phyloP scores from a whole-genome alignment of 805 yeast species.

The Sugiyamaella boreocaroliniensis region DNA sequence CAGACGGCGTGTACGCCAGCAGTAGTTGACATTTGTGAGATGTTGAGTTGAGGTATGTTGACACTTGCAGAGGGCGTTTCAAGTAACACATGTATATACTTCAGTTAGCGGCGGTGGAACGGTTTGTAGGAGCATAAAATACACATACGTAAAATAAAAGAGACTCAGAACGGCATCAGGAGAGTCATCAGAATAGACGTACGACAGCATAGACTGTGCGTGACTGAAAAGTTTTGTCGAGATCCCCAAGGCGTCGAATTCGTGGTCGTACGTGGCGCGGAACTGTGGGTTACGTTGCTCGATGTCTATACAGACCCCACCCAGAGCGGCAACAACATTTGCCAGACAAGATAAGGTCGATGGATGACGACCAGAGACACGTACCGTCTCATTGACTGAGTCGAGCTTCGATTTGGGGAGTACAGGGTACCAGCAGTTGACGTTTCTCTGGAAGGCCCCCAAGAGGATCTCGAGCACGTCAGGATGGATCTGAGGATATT shows the following conservation, averaged over 20 bases:
- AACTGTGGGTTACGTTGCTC: background rate
- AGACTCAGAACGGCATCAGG: slow-evolving; percentile 6
- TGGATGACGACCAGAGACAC: background rate
- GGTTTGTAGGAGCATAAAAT: background rate
- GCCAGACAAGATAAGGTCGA: slow-evolving; percentile 3
- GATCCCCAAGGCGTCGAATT: background rate
- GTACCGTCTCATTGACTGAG: background rate
- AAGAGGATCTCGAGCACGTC: slow-evolving; percentile 1
- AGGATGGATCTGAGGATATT: background rate
- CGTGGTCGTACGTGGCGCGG: background rate
- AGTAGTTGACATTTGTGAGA: slow-evolving; percentile 11
- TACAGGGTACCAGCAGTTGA: slow-evolving; percentile 14
- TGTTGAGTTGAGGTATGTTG: slow-evolving; percentile 9
- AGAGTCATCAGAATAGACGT: slow-evolving; percentile 4
- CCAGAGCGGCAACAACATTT: slow-evolving; percentile 5
- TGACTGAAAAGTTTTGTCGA: background rate
- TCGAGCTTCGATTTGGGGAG: slow-evolving; percentile 1
- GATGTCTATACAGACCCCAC: slow-evolving; percentile 5
- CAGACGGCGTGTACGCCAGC: slow-evolving; percentile 3
- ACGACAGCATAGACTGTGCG: slow-evolving; percentile 6
- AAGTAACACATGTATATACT: slow-evolving; percentile 11
- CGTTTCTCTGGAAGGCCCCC: slow-evolving; percentile 9
- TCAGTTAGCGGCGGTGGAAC: background rate
- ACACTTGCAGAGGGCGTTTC: slow-evolving; percentile 11
- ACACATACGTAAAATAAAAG: slow-evolving; percentile 10